Base-by-base conservation (phyloP, 192 early-diverging fungal species). In the Irineochytrium annulatum region DNA sequence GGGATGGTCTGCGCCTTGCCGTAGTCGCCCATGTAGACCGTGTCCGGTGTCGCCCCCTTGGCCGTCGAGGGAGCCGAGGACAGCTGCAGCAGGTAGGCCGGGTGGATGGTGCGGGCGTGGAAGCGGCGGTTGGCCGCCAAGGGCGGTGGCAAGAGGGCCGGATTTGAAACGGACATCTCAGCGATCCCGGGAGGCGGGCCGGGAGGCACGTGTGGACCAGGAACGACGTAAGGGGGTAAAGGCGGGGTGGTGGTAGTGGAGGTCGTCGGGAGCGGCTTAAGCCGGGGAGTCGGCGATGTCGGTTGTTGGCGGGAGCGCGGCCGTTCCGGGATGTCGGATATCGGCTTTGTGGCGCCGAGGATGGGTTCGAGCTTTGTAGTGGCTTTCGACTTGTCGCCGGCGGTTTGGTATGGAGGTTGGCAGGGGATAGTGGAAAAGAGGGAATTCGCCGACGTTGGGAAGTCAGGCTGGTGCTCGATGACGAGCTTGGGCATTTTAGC, bases 21-120 rank as follows among this genome's bases (percentile, higher is more conserved):
- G 31, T 43, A 63, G 34, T 63, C 62, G 28, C 52, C 43, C 62
- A 55, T 55, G 54, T 63, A 63, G 14, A 63, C 41, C 11, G 39
- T 33, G 45, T 56, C 62, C 16, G 39, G 43, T 55, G 62, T 24
- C 54, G 54, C 52, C 34, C 49, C 43, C 53, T 46, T 4, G 60
- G 60, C 17, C 8, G 54, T 8, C 8, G 16, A 0, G 29, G 54
- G 43, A 54, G 41, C 17, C 13, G 14, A 17, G 11, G n/a, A 14
- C 29, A 19, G 55, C 55, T 30, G 20, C 24, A 27, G 28, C 2
- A 63, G 33, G 43, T 63, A 63, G 41, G 52, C 62, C 1, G 62
- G 62, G 52, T 63, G 33, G 35, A 63, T 63, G 2, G 62, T 43
- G 28, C 54, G 46, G 1, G 60, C 54, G 30, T 63, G 62, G 41